Base-by-base conservation (phyloP, 2,329 filamentous ascomycete genomes). In the Trichoderma aggressivum region DNA sequence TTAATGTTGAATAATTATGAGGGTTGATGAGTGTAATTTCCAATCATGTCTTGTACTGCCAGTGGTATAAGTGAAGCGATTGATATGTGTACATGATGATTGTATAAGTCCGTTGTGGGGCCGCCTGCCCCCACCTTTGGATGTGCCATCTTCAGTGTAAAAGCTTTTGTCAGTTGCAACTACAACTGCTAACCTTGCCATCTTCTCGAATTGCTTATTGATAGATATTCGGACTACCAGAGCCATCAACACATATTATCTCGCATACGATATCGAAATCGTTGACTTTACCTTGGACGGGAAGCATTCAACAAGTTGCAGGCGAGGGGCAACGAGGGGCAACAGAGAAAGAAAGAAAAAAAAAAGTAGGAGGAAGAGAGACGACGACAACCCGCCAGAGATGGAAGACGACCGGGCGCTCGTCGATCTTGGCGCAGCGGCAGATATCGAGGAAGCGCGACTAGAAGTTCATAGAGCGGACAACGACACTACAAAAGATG, bases 321-420 rank as follows among this genome's bases (percentile, higher is more conserved):
- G 21, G 11, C 61, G 61, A 60, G 67, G 47, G 56, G 63, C 66
- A 60, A 56, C 39, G 66, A 53, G 28, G 59, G 47, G 24, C 36
- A 55, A 61, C 14, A 26, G 26, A 1, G 39, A 43, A 43, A 39
- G 36, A 18, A 55, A 32, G 58, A 43, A 24, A 34, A 32, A 63
- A 43, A 24, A 34, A 65, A 32, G 34, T 12, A 64, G 26, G 21
- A 62, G 6, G 39, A 21, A 12, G 36, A 50, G 16, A 10, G 21
- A 16, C 21, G 53, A 24, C 4, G n/a, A 11, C 21, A n/a, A 43
- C 18, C 7, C 7, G 6, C 10, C 6, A 58, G 30, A 10, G n/a
- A 95, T 95, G 93, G 92, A 95, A 79, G 89, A 92, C 75, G 92
- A 95, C 78, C 85, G 92, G 75, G 89, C 87, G 36, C 85, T 89